Evolutionary conservation across 108 stramenopile genomes (phyloP), one percentile per base, ranked within the genome.

Genomic region (Cyclostephanos tholiformis): DNA sequence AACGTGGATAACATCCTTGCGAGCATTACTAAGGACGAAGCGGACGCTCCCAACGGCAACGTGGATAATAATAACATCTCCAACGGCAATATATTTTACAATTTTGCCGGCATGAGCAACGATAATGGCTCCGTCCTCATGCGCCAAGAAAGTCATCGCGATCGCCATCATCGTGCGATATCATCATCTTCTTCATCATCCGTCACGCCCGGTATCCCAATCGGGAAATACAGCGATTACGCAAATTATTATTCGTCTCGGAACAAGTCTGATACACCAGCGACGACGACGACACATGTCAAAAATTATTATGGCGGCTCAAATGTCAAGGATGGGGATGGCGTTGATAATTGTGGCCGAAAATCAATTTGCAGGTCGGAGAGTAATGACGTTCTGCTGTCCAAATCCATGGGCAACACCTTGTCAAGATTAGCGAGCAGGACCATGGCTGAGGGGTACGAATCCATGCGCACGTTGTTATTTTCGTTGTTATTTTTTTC

Each of bases 1-100:
- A 62, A 62, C 30, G 61, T 62, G 61, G 56, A 74, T 58, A 20
- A 74, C 17, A 43, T 65, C 36, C 58, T 74, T 53, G 72, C 65
- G 6, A 67, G 65, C 35, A 52, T 51, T 13, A 39, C 38, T 4
- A 38, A 56, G 38, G 46, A 41, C 17, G 41, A 9, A 13, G 41
- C 8, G 50, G 2, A 9, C 2, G 22, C 27, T 20, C 19, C 19
- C 32, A 53, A 41, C 49, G 29, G 13, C 35, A n/a, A 32, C 30
- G 14, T 14, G 62, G 55, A 17, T 52, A 7, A 19, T 38, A 17
- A 19, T 14, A 38, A 23, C 44, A 71, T 17, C 23, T 32, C 16
- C 16, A 65, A 49, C 46, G 62, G 50, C 48, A 67, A 23, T 59
- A 46, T 63, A 20, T 66, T 58, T 69, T 44, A 66, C 58, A 59